phyloP scores from a whole-genome alignment of 2,329 filamentous ascomycete species.

The Diplodia scrobiculata region DNA sequence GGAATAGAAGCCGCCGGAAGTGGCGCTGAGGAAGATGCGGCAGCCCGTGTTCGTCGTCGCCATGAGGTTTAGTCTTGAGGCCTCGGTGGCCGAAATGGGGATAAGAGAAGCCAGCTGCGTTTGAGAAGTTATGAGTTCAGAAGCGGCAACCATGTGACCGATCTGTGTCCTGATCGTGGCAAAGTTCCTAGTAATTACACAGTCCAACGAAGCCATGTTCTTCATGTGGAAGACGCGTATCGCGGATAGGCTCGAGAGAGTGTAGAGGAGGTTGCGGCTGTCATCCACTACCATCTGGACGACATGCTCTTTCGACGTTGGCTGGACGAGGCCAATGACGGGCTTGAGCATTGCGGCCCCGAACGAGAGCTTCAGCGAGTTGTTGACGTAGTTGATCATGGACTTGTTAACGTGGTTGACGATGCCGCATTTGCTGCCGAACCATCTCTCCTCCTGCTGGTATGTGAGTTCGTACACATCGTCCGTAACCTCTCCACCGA shows the following conservation, averaged over 20 bases:
- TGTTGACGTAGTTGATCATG: slow-evolving; percentile 39
- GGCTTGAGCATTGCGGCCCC: slow-evolving; percentile 54
- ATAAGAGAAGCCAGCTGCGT: slow-evolving; percentile 81
- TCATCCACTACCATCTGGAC: slow-evolving; percentile 85
- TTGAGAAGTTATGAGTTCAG: slow-evolving; percentile 67
- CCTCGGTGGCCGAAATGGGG: slow-evolving; percentile 76
- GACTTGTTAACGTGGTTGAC: slow-evolving; percentile 80
- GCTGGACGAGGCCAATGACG: slow-evolving; percentile 38
- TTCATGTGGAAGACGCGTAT: slow-evolving; percentile 92
- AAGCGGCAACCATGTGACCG: slow-evolving; percentile 76
- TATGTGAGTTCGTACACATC: slow-evolving; percentile 95
- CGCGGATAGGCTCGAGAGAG: slow-evolving; percentile 81
- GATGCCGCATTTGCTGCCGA: slow-evolving; percentile 82
- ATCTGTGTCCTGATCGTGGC: slow-evolving; percentile 66
- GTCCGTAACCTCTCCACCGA: slow-evolving; percentile 75
- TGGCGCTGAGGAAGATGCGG: slow-evolving; percentile 88
- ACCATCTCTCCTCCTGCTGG: slow-evolving; percentile 97
- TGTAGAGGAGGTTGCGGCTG: slow-evolving; percentile 83
- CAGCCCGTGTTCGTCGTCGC: slow-evolving; percentile 88
- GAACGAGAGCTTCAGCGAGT: slow-evolving; percentile 57
- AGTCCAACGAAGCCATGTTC: slow-evolving; percentile 54
- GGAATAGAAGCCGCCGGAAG: slow-evolving; percentile 67
- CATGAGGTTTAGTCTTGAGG: slow-evolving; percentile 82
- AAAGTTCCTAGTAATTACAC: slow-evolving; percentile 60
- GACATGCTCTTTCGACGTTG: slow-evolving; percentile 61